Evolutionary conservation across 768 basidiomycete genomes (phyloP), one percentile per base, ranked within the genome.

Genomic region (Agrocybe praecox): DNA sequence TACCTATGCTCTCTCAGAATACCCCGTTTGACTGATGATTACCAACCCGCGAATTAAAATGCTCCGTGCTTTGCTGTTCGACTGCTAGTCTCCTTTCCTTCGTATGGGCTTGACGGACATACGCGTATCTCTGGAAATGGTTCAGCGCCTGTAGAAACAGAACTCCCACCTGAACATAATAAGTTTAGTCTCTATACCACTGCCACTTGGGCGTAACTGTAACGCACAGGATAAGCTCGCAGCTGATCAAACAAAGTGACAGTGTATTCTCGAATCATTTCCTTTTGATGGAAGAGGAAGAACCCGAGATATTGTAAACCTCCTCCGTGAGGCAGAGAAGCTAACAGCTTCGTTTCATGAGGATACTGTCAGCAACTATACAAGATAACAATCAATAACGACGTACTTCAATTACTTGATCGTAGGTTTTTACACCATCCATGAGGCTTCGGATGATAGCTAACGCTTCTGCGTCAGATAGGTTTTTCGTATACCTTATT

Each of bases 111-210:
- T 92, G 88, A 44, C 94, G 83, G 22, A 92, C 85, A 65, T 93
- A 96, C 0, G 94, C 90, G 56, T 92, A 90, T 2, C 91, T 85
- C 66, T 94, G 92, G 69, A 96, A 96, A 63, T 92, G 89, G 67
- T 95, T 96, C 22, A 96, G 79, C 10, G 83, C 76, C 66, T 90
- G 86, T 33, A 96, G 72, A 67, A 88, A 92, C 52, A 89, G 76
- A 18, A 87, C 81, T 0, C 94, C 94, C 54, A 94, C 83, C 94
- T 95, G 64, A 57, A 49, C 52, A 17, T 17, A 12, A 40, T 23
- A 56, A 49, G 32, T 12, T 32, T 32, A 52, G 49, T 56, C 12
- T 51, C 56, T 44, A 36, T n/a, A 43, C 18, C 51, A 32, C 57
- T 44, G 64, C 47, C 49, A 46, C 22, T 24, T 59, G 34, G 17